Evolutionary conservation across 1,284 basidiomycete genomes (phyloP).

Genomic region (Cryptococcus deneoformans): DNA sequence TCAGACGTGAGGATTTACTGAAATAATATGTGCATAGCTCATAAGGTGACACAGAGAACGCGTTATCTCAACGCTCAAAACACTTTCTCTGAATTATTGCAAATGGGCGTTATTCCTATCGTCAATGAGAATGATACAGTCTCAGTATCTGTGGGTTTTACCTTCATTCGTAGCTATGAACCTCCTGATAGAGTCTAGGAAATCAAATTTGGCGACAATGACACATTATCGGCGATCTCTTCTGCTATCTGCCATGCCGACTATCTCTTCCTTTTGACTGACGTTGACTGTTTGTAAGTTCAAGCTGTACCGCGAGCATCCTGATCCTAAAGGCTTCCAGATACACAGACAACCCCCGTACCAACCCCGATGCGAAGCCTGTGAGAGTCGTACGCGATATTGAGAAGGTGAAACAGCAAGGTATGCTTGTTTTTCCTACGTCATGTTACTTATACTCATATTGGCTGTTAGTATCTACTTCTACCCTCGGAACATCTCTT

Average conservation of each 20-base stretch:
- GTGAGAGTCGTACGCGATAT: conserved; percentile 83
- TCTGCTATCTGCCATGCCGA: conserved; percentile 97
- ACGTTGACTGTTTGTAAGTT: conserved; percentile 77
- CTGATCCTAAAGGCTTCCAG: conserved; percentile 12
- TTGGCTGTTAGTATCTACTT: conserved; percentile 68
- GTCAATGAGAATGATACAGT: conserved; percentile 98
- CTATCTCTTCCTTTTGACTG: conserved; percentile 93
- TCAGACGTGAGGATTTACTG: conserved; percentile 69
- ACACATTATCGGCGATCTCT: conserved; percentile 95
- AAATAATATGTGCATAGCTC: neutral
- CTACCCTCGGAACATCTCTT: conserved; percentile 84
- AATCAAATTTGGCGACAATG: conserved; percentile 99
- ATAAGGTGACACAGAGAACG: conserved; percentile 61
- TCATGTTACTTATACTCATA: neutral
- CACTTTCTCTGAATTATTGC: conserved; percentile 81
- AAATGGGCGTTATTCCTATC: conserved; percentile 88
- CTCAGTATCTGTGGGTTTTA: conserved; percentile 73
- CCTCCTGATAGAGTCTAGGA: conserved; percentile 57
- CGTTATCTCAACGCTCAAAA: conserved; percentile 93
- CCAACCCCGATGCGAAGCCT: conserved; percentile 75
- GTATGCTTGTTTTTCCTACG: conserved; percentile 49
- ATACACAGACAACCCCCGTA: conserved; percentile 92
- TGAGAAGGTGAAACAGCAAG: conserved; percentile 72
- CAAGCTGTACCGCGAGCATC: neutral
- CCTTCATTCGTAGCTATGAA: neutral